Conservation (phyloP, 495 filamentous ascomycete species). For the Extremus antarcticus region DNA sequence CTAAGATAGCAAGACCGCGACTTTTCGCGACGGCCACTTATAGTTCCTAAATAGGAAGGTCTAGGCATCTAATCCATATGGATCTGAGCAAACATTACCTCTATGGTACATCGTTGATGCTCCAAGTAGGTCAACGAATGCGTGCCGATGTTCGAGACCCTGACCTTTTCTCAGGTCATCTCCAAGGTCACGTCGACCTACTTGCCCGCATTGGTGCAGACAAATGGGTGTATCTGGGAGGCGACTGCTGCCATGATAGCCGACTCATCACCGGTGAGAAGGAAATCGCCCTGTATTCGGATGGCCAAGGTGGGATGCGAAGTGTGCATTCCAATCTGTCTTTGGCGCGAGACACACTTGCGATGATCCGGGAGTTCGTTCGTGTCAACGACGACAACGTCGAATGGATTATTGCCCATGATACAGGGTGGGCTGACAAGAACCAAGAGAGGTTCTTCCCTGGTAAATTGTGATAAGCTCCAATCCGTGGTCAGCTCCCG, state of each 20-base stretch:
- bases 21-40: no score
- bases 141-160: no score
- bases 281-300: constrained; percentile 4
- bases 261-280: constrained; percentile 8
- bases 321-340: constrained; percentile 8
- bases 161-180: constrained; percentile 8
- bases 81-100: no score
- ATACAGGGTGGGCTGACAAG: constrained; percentile 1
- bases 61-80: no score
- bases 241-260: constrained; percentile 11
- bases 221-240: constrained; percentile 10
- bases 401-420: constrained; percentile 11
- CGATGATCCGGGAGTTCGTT: constrained; percentile 3
- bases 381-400: not conserved
- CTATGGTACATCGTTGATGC: no score
- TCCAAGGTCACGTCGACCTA: constrained; percentile 9
- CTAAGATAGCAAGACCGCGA: no score
- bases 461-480: no score
- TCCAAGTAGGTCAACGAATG: no score
- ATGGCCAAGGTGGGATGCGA: not conserved
- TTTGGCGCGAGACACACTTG: not conserved
- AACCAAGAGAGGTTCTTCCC: constrained; percentile 4
- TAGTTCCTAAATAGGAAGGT: no score
- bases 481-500: no score
- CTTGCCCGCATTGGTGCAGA: constrained; percentile 1